A percentile compares a stretch with the other conserved stretches of the same genome.
These are phyloP conservation scores for Hemisphaericaspora nanyangensis DNA, from an alignment of 805 yeast genomes.

Conservation along the genomic window DNA sequence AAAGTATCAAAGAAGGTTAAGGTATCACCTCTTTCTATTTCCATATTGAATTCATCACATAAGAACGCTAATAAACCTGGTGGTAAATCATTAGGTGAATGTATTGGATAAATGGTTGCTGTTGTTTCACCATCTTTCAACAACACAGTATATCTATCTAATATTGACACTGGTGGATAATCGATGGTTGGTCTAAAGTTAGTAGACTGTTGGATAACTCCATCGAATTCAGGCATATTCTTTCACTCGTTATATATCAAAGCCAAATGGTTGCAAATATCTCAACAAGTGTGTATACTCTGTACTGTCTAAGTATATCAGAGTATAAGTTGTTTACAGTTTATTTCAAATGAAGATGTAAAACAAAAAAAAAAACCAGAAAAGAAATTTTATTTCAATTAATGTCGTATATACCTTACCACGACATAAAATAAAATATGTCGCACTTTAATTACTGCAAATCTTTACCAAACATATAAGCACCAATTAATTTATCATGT, in stretches of 20 bases:
- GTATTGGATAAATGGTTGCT: slow-evolving; percentile 88
- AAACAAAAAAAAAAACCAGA: no score
- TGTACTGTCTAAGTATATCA: slow-evolving; percentile 28
- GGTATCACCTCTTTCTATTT: slow-evolving; percentile 83
- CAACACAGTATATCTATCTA: slow-evolving; percentile 55
- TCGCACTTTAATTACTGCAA: slow-evolving; percentile 22
- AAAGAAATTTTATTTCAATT: no score
- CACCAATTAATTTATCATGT: slow-evolving; percentile 58
- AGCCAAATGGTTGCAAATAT: no score
- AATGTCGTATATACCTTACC: no score
- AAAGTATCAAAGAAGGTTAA: slow-evolving; percentile 81
- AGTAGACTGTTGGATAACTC: slow-evolving; percentile 45
- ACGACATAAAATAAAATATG: no score
- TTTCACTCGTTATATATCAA: no score
- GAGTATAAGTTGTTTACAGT: slow-evolving; percentile 15
- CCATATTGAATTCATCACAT: slow-evolving; percentile 91
- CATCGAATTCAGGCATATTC: slow-evolving; percentile 50
- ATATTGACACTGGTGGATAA: slow-evolving; percentile 18
- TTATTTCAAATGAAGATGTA: no score
- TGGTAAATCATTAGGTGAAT: slow-evolving; percentile 65
- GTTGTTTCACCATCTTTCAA: slow-evolving; percentile 86
- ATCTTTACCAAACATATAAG: slow-evolving; percentile 71
- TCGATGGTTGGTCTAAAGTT: slow-evolving; percentile 42
- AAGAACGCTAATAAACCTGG: slow-evolving; percentile 73
- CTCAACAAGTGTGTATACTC: slow-evolving; percentile 35